Conservation (phyloP, 2,329 filamentous ascomycete genomes). For the Amesomyces nigricolor region DNA sequence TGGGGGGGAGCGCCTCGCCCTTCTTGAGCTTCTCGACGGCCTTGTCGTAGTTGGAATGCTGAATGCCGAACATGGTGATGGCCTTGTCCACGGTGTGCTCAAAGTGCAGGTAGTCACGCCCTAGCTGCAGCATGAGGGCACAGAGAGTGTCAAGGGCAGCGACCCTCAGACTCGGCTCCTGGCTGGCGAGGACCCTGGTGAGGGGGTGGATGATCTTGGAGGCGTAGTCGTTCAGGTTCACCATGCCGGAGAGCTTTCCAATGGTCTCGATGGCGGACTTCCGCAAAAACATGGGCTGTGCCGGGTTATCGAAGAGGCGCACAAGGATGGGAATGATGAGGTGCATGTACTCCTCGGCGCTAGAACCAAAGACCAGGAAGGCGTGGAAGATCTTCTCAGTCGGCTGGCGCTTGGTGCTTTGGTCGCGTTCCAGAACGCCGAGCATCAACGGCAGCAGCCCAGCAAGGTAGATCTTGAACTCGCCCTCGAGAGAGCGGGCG, state of each 20-base stretch:
- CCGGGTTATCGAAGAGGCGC: constrained; percentile 83
- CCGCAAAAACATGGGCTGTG: constrained; percentile 71
- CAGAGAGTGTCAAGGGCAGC: constrained; percentile 91
- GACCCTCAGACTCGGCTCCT: constrained; percentile 67
- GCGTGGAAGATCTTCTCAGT: constrained; percentile 91
- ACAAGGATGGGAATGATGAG: constrained; percentile 95
- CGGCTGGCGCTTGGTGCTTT: constrained; percentile 65
- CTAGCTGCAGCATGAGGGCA: constrained; percentile 90
- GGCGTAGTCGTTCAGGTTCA: constrained; percentile 95
- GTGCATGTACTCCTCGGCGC: constrained; percentile 98
- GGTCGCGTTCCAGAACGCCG: constrained; percentile 83
- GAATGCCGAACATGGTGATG: constrained; percentile 71
- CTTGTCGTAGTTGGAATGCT: constrained; percentile 86
- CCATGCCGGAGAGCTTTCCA: constrained; percentile 87
- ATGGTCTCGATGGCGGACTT: constrained; percentile 92
- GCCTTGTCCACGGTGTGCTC: constrained; percentile 89
- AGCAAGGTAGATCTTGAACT: constrained; percentile 95
- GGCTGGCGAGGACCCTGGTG: constrained; percentile 69
- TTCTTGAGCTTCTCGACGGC: constrained; percentile 90
- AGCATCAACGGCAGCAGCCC: constrained; percentile 89
- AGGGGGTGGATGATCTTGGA: constrained; percentile 95
- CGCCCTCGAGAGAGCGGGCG: constrained; percentile 85
- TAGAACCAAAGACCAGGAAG: constrained; percentile 91
- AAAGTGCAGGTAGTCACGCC: constrained; percentile 92
- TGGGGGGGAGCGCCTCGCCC: constrained; percentile 89